Evolutionary conservation across 169 alveolate genomes (phyloP).

Genomic region (Plasmodium adleri): DNA sequence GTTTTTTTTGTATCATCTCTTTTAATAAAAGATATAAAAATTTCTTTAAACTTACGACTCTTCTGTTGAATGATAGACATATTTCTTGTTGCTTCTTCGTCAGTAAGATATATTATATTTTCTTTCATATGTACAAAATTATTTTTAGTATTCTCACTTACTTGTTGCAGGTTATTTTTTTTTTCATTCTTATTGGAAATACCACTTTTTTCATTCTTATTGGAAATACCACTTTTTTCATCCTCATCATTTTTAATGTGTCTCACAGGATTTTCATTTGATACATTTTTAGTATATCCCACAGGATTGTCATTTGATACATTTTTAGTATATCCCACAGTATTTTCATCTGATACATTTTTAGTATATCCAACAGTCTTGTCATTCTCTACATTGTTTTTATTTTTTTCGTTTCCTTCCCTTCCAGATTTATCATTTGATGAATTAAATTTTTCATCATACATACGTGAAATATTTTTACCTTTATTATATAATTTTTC

Average conservation of each 20-base stretch:
- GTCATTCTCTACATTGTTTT: not conserved
- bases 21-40: conserved; percentile 42
- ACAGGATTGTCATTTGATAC: not conserved
- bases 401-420: conserved; percentile 9
- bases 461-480: too few relatives aligned
- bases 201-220: not conserved
- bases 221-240: not conserved
- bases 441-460: too few relatives aligned
- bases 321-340: not conserved
- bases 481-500: not conserved
- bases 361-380: not conserved
- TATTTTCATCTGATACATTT: not conserved
- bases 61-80: conserved; percentile 1
- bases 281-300: not conserved
- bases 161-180: not conserved
- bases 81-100: not conserved
- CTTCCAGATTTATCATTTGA: not conserved
- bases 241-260: not conserved
- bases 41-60: conserved; percentile 26
- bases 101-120: not conserved
- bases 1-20: conserved; percentile 32
- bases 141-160: too few relatives aligned
- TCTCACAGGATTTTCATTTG: not conserved
- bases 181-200: not conserved
- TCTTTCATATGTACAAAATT: not conserved